A percentile compares a stretch with the other conserved stretches of the same genome.
These are phyloP conservation scores for Apiospora kogelbergensis DNA, from an alignment of 2,329 filamentous ascomycete genomes.

Conservation along the genomic window DNA sequence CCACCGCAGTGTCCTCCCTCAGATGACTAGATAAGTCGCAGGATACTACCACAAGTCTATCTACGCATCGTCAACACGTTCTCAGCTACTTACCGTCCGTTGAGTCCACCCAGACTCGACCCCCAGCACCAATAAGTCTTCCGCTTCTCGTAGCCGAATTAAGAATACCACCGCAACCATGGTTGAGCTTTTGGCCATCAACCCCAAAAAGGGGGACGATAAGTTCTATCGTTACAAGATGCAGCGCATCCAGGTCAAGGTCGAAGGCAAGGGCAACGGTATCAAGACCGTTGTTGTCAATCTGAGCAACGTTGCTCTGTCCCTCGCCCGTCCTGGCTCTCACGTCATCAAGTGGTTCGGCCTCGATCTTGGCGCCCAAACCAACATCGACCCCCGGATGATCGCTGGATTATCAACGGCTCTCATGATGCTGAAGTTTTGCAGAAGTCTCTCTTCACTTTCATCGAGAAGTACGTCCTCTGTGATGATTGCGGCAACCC, in stretches of 20 bases:
- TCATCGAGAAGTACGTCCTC: constrained; percentile 98
- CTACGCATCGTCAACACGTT: constrained; percentile 6
- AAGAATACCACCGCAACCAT: constrained; percentile 63
- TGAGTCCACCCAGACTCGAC: constrained; percentile 1
- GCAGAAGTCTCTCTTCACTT: constrained; percentile 96
- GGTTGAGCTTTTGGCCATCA: constrained; percentile 73
- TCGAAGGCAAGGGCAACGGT: constrained; percentile 99
- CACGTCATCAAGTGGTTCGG: constrained; percentile 99
- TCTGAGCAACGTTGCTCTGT: constrained; percentile 87
- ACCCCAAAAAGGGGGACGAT: constrained; percentile 96
- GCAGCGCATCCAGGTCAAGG: constrained; percentile 98
- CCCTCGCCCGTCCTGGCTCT: constrained; percentile 85
- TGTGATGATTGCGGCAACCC: constrained; percentile 99
- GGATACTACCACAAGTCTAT: not conserved
- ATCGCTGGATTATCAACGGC: constrained; percentile 99
- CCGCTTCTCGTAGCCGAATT: not conserved
- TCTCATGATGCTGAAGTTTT: constrained; percentile 93
- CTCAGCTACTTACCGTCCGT: not conserved
- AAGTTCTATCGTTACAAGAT: constrained; percentile 99
- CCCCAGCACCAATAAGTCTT: not conserved
- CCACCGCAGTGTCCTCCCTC: constrained; percentile 9
- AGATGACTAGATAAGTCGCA: constrained; percentile 13
- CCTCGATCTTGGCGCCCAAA: constrained; percentile 97
- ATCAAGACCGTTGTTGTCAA: constrained; percentile 99
- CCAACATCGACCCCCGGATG: constrained; percentile 97